These are phyloP conservation scores for Candida glaebosa DNA, from an alignment of 805 yeast species.

Conservation along the genomic window DNA sequence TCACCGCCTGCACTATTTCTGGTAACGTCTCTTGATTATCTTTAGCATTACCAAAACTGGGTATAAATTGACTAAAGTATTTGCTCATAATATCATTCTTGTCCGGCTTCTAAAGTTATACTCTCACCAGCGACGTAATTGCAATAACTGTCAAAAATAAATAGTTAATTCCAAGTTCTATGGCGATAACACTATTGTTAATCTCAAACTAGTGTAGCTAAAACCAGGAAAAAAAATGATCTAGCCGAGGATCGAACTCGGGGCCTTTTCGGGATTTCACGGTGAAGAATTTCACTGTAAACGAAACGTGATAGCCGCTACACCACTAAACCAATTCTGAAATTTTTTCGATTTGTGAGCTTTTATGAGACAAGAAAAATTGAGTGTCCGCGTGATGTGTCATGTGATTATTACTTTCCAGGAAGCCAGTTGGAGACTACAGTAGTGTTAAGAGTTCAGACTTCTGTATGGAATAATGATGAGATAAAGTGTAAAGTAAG, in stretches of 20 bases:
- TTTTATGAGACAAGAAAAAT: too few species aligned
- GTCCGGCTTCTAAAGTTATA: neutral
- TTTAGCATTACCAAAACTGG: constrained; percentile 16
- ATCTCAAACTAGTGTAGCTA: too few species aligned
- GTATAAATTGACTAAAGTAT: constrained; percentile 28
- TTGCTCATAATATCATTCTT: constrained; percentile 8
- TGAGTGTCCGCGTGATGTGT: too few species aligned
- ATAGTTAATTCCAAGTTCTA: neutral
- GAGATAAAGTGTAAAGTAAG: too few species aligned
- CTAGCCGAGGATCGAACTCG: constrained; percentile 44
- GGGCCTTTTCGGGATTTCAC: constrained; percentile 39
- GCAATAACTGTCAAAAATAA: too few species aligned
- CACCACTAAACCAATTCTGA: constrained; percentile 32
- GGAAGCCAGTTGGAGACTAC: too few species aligned
- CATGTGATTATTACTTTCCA: too few species aligned
- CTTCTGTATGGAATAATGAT: too few species aligned
- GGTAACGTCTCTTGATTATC: neutral
- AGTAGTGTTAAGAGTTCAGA: too few species aligned
- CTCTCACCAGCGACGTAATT: neutral
- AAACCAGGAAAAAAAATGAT: constrained; percentile 21
- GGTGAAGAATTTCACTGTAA: constrained; percentile 32
- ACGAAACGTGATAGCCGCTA: constrained; percentile 44
- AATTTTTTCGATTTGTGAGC: too few species aligned
- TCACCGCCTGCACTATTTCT: neutral
- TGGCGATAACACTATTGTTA: too few species aligned